A percentile compares a stretch with the other conserved stretches of the same genome.
phyloP scores from a whole-genome alignment of 1,284 basidiomycete genomes.

The Ceraceosorus bombacis region DNA sequence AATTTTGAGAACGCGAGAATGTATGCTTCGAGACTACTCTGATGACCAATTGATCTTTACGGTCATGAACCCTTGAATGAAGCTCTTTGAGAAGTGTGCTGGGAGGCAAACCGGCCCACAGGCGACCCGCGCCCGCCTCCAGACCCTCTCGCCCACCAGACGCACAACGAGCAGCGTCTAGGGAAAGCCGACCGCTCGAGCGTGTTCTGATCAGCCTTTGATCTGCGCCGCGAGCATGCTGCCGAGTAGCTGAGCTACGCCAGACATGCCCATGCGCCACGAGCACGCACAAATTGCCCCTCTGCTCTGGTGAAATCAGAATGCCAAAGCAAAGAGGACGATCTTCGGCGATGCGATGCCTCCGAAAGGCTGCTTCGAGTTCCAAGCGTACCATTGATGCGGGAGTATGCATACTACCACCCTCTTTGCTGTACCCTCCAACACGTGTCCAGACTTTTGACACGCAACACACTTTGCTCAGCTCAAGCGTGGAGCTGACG shows the following conservation, averaged over 20 bases:
- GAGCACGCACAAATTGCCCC: too few relatives aligned
- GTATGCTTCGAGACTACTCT: constrained; percentile 13
- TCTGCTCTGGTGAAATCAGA: too few relatives aligned
- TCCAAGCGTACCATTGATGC: too few relatives aligned
- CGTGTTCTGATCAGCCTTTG: not conserved
- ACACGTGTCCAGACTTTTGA: constrained; percentile 5
- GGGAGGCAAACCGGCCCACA: constrained; percentile 3
- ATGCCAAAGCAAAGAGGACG: too few relatives aligned
- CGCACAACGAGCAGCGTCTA: not conserved
- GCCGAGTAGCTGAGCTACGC: not conserved
- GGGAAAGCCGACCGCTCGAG: not conserved
- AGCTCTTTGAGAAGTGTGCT: constrained; percentile 25
- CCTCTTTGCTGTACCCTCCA: not conserved
- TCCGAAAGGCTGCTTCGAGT: too few relatives aligned
- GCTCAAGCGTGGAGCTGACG: constrained; percentile 8
- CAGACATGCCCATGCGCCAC: too few relatives aligned
- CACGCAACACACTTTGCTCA: not conserved
- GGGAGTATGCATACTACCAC: too few relatives aligned
- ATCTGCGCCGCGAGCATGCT: not conserved
- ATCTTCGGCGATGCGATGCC: too few relatives aligned
- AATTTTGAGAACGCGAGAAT: constrained; percentile 1
- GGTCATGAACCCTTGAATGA: constrained; percentile 15
- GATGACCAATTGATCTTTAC: constrained; percentile 10
- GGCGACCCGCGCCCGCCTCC: not conserved
- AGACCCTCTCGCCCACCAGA: not conserved